Base-by-base conservation (phyloP, 495 filamentous ascomycete species). In the Hypoxylon intermedium region DNA sequence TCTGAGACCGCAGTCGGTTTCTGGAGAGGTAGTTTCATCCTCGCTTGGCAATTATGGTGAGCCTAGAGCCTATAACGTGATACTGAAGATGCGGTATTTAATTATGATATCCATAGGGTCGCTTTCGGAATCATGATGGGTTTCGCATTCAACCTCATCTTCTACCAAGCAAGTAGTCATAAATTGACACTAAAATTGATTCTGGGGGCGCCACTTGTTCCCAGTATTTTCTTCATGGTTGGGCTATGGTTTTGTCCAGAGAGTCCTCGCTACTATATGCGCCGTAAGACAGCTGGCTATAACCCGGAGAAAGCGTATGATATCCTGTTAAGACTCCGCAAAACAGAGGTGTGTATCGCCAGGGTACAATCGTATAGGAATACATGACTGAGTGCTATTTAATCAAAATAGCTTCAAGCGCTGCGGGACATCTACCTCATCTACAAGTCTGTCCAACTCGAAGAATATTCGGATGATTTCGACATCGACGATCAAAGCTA, bases 11-110 rank as follows among this genome's bases (percentile, higher is more conserved):
- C 70, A 1, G 63, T 71, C 16, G 63, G 70, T 6, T 71, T 59
- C 37, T 73, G 70, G 70, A 47, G 70, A 63, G 70, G 70, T 5
- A 65, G 68, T 24, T 61, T 53, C 11, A 67, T 73, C 5, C 63
- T 73, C 5, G 66, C 66, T 6, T 73, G 70, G 70, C 70, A 73
- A 44, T 40, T 73, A 19, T 73, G 70, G 70, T 73, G 51, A 41
- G 59, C 36, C 15, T 20, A 4, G 5, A 18, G 2, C 38, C n/a
- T 34, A 18, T 12, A 21, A 34, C 38, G 7, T 48, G n/a, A 45
- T 44, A 13, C 6, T 13, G 15, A 13, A 18, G 20, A 20, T 34
- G n/a, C 0, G n/a, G 9, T 38, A 16, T 51, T 37, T 40, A 30
- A 44, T n/a, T n/a, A 12, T 20, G 12, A 4, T 33, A 1, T n/a